phyloP scores from a whole-genome alignment of 257 asterid species.

The Capsicum pubescens region DNA sequence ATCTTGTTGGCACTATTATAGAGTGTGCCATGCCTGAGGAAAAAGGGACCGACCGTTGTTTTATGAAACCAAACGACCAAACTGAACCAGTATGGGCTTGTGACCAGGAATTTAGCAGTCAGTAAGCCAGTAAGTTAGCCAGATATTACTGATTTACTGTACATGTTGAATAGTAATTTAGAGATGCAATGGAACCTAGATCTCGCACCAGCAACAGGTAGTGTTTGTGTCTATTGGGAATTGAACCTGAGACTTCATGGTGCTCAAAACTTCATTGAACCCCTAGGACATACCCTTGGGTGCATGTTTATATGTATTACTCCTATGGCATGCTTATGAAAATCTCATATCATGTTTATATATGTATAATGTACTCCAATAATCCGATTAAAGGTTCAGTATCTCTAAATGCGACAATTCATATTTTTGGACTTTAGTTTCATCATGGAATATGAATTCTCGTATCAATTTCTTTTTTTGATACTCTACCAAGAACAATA shows the following conservation, averaged over 20 bases:
- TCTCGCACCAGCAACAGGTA: too few relatives aligned
- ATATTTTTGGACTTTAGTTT: too few relatives aligned
- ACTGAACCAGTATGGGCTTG: not conserved
- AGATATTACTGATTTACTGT: not conserved
- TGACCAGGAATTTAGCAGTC: not conserved
- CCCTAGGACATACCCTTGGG: too few relatives aligned
- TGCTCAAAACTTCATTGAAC: too few relatives aligned
- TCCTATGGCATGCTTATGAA: not conserved
- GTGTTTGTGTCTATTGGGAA: too few relatives aligned
- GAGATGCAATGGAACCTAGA: not conserved
- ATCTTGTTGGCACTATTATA: not conserved
- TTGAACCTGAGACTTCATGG: too few relatives aligned
- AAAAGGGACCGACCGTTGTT: not conserved
- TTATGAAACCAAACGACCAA: not conserved
- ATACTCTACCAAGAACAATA: too few relatives aligned
- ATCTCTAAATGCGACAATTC: too few relatives aligned
- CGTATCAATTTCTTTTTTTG: too few relatives aligned
- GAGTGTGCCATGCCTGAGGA: not conserved
- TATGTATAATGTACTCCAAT: not conserved
- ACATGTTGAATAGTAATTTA: not conserved
- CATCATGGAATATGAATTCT: too few relatives aligned
- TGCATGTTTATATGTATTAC: too few relatives aligned
- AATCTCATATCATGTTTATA: slow-evolving; percentile 1
- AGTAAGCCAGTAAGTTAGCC: not conserved
- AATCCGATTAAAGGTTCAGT: too few relatives aligned